Evolutionary conservation across 768 basidiomycete genomes (phyloP), one percentile per base, ranked within the genome.

Genomic region (Podaxis sp.): DNA sequence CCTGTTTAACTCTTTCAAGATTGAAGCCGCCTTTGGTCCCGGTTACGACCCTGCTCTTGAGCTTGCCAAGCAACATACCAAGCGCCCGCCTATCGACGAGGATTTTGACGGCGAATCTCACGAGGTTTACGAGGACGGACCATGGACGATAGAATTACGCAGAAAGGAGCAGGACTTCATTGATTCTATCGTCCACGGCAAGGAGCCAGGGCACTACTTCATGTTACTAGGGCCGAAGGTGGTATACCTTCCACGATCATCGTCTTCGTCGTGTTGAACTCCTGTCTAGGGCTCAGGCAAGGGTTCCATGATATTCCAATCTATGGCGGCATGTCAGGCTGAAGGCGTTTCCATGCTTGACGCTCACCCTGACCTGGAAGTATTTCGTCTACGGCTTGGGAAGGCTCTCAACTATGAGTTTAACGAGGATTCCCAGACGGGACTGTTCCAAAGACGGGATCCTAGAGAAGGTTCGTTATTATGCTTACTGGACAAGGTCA

Each of bases 341-440:
- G 81, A 82, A 46, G 81, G 90, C 41, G 84, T 90, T 27, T 84
- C 88, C 8, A 82, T 93, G 77, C 89, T 87, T 69, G 91, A 92
- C 70, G 93, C 89, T 13, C 92, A 94, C 73, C 90, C 90, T 19
- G 91, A 94, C 74, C 79, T 95, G 17, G 91, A 94, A 72, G 90
- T 95, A 36, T 93, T 96, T 76, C 82, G 89, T 60, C 80, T 94
- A 43, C 85, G 93, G 46, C 80, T 96, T 25, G 94, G 94, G 52
- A 93, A 93, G 73, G 87, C 91, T 11, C 75, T 94, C 46, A 91
- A 94, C 67, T 94, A 87, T 68, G 94, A 96, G 71, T 94, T 82
- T 76, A 87, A 90, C 64, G 91, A 92, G 74, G 90, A 92, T 70
- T 88, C 87, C 25, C 90, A 92, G 71, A 86, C 85, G 2, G 88